phyloP scores from a whole-genome alignment of 2,329 filamentous ascomycete species.

The Colletotrichum agaves region DNA sequence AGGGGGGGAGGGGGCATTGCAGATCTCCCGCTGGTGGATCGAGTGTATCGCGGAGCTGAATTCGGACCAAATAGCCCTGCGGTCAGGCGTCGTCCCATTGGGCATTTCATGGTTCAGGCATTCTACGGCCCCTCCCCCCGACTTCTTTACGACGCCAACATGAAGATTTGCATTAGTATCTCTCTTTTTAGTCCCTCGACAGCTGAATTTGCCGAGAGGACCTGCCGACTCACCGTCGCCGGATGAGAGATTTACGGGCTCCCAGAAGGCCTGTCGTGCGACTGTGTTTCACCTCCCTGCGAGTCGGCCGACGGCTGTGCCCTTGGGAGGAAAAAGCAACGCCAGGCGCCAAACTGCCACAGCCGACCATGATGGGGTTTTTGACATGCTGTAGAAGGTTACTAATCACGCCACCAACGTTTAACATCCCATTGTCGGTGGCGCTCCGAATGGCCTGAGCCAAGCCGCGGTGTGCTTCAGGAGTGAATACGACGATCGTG shows the following conservation, averaged over 20 bases:
- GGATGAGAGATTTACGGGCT: conserved; percentile 12
- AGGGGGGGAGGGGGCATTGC: conserved; percentile 17
- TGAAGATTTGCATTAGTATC: background rate
- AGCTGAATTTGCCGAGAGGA: background rate
- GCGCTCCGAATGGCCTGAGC: background rate
- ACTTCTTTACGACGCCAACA: background rate
- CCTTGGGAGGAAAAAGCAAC: conserved; percentile 20
- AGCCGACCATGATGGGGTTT: background rate
- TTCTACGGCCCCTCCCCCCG: background rate
- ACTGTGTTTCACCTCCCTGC: conserved; percentile 15
- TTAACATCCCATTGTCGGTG: background rate
- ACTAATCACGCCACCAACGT: conserved; percentile 1
- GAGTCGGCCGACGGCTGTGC: conserved; percentile 22
- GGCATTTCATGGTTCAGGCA: background rate
- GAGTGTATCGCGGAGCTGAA: conserved; percentile 13
- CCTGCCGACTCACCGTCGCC: background rate
- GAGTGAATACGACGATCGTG: background rate
- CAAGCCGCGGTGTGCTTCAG: background rate
- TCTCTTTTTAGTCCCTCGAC: background rate
- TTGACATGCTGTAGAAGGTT: background rate
- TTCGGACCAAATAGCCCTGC: conserved; percentile 4
- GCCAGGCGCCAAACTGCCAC: conserved; percentile 1
- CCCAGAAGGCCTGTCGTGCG: conserved; percentile 6
- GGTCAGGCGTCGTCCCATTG: background rate
- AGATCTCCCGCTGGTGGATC: conserved; percentile 15